Evolutionary conservation across 768 basidiomycete species (phyloP).

Genomic region (Tylopilus sp.): DNA sequence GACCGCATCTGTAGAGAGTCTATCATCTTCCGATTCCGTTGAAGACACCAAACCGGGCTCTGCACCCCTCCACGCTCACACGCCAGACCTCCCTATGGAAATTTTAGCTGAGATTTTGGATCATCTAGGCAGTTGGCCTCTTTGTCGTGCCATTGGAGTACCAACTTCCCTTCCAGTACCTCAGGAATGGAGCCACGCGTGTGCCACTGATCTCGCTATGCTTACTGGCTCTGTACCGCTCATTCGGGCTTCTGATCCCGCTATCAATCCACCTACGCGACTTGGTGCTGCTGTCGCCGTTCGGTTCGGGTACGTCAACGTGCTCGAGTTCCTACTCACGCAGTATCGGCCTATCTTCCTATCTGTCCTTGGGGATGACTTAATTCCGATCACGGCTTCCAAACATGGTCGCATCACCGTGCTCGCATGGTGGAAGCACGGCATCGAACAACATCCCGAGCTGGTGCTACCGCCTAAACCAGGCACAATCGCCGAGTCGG

Average conservation of each 20-base stretch:
- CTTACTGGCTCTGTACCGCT: constrained; percentile 58
- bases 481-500: constrained; percentile 58
- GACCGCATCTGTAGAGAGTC: constrained; percentile 29
- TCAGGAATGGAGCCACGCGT: constrained; percentile 68
- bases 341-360: constrained; percentile 64
- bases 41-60: constrained; percentile 22
- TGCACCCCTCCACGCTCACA: constrained; percentile 32
- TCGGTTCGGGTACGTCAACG: constrained; percentile 71
- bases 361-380: constrained; percentile 58
- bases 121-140: constrained; percentile 80
- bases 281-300: constrained; percentile 65
- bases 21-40: constrained; percentile 21
- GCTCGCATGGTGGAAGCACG: constrained; percentile 80
- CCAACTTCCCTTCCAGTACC: constrained; percentile 67
- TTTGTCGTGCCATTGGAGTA: constrained; percentile 71
- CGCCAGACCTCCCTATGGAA: constrained; percentile 70
- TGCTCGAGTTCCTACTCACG: constrained; percentile 71
- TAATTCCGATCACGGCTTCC: constrained; percentile 77
- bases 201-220: constrained; percentile 67
- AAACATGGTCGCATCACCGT: constrained; percentile 68
- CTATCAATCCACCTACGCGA: constrained; percentile 57
- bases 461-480: constrained; percentile 53
- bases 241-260: constrained; percentile 59
- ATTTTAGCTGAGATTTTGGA: constrained; percentile 76
- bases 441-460: constrained; percentile 57